A percentile compares a stretch with the other conserved stretches of the same genome.
phyloP scores from a whole-genome alignment of 2,329 filamentous ascomycete species.

The Ciborinia camelliae region DNA sequence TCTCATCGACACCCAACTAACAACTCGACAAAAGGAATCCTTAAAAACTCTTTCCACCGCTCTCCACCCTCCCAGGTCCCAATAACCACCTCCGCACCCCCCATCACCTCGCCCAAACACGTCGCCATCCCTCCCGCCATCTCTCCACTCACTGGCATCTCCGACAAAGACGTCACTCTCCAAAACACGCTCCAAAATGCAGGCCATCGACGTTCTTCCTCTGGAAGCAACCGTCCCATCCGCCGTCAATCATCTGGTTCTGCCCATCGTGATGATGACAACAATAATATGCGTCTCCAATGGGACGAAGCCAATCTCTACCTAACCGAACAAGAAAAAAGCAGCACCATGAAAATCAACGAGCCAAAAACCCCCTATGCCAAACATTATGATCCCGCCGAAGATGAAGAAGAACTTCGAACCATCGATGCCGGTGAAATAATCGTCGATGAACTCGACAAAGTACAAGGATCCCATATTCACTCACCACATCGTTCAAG shows the following conservation, averaged over 20 bases:
- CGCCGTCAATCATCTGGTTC: constrained; percentile 43
- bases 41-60: constrained; percentile 80
- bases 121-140: constrained; percentile 32
- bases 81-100: constrained; percentile 45
- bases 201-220: constrained; percentile 80
- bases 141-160: neutral
- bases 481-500: neutral
- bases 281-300: constrained; percentile 72
- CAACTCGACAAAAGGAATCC: constrained; percentile 62
- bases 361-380: constrained; percentile 98
- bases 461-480: constrained; percentile 3
- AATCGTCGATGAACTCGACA: constrained; percentile 65
- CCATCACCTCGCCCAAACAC: constrained; percentile 26
- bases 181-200: constrained; percentile 95
- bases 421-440: constrained; percentile 67
- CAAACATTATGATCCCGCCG: constrained; percentile 81
- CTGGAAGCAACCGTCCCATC: constrained; percentile 61
- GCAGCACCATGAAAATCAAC: constrained; percentile 96
- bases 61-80: constrained; percentile 47
- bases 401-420: constrained; percentile 70
- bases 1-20: constrained; percentile 17
- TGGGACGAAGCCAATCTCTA: constrained; percentile 99
- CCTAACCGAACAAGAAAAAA: constrained; percentile 92
- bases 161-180: constrained; percentile 64
- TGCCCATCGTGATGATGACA: constrained; percentile 37